Evolutionary conservation across 1,284 basidiomycete species (phyloP), one percentile per base, ranked within the genome.

Genomic region (Pascua guehoae): DNA sequence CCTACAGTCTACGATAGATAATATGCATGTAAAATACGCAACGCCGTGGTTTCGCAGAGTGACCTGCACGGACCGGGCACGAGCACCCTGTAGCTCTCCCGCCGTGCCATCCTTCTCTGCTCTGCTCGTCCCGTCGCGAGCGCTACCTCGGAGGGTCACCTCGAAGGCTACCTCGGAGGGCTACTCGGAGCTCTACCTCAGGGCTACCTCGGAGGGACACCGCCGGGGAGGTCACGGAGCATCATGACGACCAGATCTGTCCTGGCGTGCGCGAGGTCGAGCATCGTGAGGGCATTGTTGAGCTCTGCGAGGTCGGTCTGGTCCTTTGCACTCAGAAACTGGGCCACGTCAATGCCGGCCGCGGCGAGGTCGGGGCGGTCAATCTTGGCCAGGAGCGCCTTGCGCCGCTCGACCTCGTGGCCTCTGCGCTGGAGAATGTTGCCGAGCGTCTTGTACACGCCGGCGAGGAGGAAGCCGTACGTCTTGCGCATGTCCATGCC

Each of bases 181-280:
- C n/a, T n/a, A n/a, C n/a, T 12, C 37, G 3, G 12, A n/a, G n/a
- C n/a, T n/a, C n/a, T n/a, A n/a, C n/a, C n/a, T n/a, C n/a, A n/a
- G n/a, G n/a, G n/a, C 41, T 54, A 59, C 32, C 43, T 37, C 12
- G 50, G 17, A 8, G 57, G 57, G 15, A 56, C 52, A 18, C 61
- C 61, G n/a, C 78, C 78, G 2, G 78, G 78, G 48, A 94, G 79
- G 74, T 94, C 91, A 66, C 86, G 84, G 54, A 94, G 76, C 65
- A 94, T 85, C 74, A 94, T 93, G 44, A 91, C 85, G 52, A 85
- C 84, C 68, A 91, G 85, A 65, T 93, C 91, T 12, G 89, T 86
- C 41, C 92, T 83, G 80, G 83, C 83, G 79, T 91, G 87, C 16
- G 91, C 79, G 50, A 89, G 82, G 7, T 82, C 82, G 69, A 92